phyloP scores from a whole-genome alignment of 345 rosid species.

The Mercurialis annua region DNA sequence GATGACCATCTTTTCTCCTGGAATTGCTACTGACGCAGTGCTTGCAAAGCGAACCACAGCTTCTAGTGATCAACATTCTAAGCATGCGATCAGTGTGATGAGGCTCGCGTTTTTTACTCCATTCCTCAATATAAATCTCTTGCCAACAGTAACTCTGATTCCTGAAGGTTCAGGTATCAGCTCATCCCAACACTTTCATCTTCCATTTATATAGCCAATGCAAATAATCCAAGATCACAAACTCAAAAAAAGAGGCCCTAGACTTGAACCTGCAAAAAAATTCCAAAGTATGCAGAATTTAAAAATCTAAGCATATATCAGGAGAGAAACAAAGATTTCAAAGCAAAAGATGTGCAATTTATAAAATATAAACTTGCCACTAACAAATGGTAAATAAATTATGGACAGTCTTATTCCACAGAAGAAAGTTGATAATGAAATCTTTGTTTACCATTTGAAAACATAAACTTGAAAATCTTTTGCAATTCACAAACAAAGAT shows the following conservation, averaged over 20 bases:
- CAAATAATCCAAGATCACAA: constrained; percentile 1
- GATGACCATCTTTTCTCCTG: no score
- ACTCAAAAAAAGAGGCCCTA: not conserved
- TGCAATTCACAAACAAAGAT: no score
- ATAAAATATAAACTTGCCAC: no score
- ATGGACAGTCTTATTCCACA: no score
- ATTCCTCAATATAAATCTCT: constrained; percentile 76
- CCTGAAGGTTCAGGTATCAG: constrained; percentile 82
- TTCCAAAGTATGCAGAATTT: not conserved
- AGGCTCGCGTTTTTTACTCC: constrained; percentile 53
- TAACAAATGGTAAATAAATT: no score
- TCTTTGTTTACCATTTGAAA: no score
- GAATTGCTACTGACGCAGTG: constrained; percentile 55
- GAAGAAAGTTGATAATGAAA: no score
- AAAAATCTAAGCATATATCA: no score
- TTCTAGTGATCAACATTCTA: constrained; percentile 56
- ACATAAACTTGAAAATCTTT: no score
- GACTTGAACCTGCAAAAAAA: not conserved
- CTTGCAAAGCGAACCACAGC: constrained; percentile 73
- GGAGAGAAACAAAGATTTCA: not conserved
- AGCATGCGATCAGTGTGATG: constrained; percentile 64
- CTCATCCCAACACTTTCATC: constrained; percentile 67
- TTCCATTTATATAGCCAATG: constrained; percentile 16
- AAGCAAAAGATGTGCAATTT: not conserved
- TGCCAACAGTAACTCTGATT: constrained; percentile 94